Evolutionary conservation across 192 early-diverging fungal species (phyloP).

Genomic region (Coemansia sp.): DNA sequence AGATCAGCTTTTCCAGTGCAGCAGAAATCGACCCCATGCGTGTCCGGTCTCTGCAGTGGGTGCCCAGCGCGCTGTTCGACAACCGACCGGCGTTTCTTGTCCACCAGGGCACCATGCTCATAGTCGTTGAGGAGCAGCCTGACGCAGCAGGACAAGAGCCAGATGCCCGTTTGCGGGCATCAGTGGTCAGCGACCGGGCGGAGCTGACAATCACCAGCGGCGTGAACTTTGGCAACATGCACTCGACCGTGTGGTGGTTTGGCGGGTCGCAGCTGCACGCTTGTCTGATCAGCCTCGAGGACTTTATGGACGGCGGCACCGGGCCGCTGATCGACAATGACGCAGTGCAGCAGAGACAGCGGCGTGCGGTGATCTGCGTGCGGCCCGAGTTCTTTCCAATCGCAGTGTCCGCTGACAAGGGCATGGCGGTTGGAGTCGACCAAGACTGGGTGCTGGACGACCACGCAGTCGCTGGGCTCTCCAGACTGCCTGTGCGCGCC

Average conservation of each 20-base stretch:
- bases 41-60: slow-evolving; percentile 50
- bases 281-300: slow-evolving; percentile 43
- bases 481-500: slow-evolving; percentile 36
- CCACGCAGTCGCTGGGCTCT: slow-evolving; percentile 22
- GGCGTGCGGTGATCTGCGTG: slow-evolving; percentile 7
- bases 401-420: slow-evolving; percentile 38
- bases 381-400: slow-evolving; percentile 47
- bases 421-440: slow-evolving; percentile 50
- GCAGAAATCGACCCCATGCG: slow-evolving; percentile 11
- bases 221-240: slow-evolving; percentile 55
- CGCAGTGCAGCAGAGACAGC: not conserved
- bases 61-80: slow-evolving; percentile 45
- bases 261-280: slow-evolving; percentile 36
- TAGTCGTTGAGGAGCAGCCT: slow-evolving; percentile 13
- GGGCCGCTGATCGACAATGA: slow-evolving; percentile 2
- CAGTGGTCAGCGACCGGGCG: slow-evolving; percentile 13
- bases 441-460: slow-evolving; percentile 49
- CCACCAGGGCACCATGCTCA: slow-evolving; percentile 37
- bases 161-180: not conserved
- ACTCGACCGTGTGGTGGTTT: slow-evolving; percentile 54
- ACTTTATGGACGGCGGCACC: slow-evolving; percentile 45
- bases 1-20: slow-evolving; percentile 6
- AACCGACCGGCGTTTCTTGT: slow-evolving; percentile 33
- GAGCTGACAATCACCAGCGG: slow-evolving; percentile 37
- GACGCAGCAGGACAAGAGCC: not conserved